Evolutionary conservation across 768 basidiomycete genomes (phyloP), one percentile per base, ranked within the genome.

Genomic region (Termitomyces sp.): DNA sequence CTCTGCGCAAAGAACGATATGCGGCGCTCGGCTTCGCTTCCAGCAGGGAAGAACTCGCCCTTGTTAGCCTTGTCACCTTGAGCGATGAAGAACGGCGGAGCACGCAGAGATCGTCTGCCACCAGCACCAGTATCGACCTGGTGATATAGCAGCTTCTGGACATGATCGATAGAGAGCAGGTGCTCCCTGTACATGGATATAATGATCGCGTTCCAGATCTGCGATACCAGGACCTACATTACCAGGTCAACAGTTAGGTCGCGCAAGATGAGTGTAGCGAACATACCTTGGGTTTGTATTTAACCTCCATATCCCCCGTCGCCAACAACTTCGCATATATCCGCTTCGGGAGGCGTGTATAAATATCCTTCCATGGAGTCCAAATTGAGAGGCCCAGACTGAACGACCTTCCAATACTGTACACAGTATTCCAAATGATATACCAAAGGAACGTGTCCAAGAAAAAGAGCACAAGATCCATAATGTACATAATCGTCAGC

Each of bases 121-220:
- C 92, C 92, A 55, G 76, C 75, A 35, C 81, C 81, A 0, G 80
- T 79, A 66, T 96, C 94, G 35, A 98, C 92, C 72, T 99, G 97
- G 74, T 98, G 97, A 68, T 99, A 98, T 9, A 98, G 85, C 12
- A 98, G 78, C 73, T 96, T 97, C 78, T 99, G 97, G 45, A 99
- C 96, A 68, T 99, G 97, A 67, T 98, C 95, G 70, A 99, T 99
- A 52, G 96, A 98, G 39, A 98, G 80, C n/a, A 99, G 75, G 72
- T 98, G 97, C 74, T 99, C 97, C 70, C 97, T 89, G 75, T 98
- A 99, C 97, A 99, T 99, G 15, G 96, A 98, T 67, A 99, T 98
- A 76, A 99, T 97, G 77, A 99, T 89, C 24, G 97, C 97, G 72
- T 99, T 99, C 97, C 97, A 98, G 58, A 99, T 96, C 76, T 98